Evolutionary conservation across 768 basidiomycete genomes (phyloP), one percentile per base, ranked within the genome.

Genomic region (Holtermannia corniformis): DNA sequence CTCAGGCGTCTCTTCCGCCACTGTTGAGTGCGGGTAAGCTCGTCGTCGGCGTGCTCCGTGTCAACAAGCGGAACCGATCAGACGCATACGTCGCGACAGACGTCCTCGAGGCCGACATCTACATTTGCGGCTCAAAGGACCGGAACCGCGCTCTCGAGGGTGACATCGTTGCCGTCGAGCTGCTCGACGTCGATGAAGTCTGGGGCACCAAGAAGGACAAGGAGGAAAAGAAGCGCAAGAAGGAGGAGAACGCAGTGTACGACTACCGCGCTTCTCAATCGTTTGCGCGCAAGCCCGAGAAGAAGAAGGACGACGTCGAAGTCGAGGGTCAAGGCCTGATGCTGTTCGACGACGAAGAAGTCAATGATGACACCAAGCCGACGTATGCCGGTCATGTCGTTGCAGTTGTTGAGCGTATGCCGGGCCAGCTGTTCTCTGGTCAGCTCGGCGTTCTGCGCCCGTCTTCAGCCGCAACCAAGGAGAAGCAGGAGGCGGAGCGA

Each of bases 251-350:
- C 69, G 84, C 90, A 24, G 88, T 91, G 0, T 96, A 91, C 72
- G 93, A 97, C 65, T 68, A 84, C 51, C 63, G 71, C 44, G 87
- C 84, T 72, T 78, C 82, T 4, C 59, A 62, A 21, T 60, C 66
- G 45, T 44, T 65, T 2, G 77, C 75, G 41, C 80, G 77, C 28
- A 85, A 83, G 54, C 91, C 88, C 75, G 93, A 97, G 77, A 99
- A 99, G 82, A 97, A 97, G 80, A 96, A 96, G 76, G 95, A 99
- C 65, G 95, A 97, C 65, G 93, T 99, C 25, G 95, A 99, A 72
- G 95, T 99, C 24, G 95, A 99, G 75, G 95, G 95, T 2, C 95
- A 99, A 73, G 93, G 93, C 4, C 74, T 96, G 62, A 86, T 89
- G 79, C 76, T 99, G 50, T 95, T 97, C 57, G 93, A 96, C 64